phyloP scores from a whole-genome alignment of 208 protist species.

The Polymyxa betae region DNA sequence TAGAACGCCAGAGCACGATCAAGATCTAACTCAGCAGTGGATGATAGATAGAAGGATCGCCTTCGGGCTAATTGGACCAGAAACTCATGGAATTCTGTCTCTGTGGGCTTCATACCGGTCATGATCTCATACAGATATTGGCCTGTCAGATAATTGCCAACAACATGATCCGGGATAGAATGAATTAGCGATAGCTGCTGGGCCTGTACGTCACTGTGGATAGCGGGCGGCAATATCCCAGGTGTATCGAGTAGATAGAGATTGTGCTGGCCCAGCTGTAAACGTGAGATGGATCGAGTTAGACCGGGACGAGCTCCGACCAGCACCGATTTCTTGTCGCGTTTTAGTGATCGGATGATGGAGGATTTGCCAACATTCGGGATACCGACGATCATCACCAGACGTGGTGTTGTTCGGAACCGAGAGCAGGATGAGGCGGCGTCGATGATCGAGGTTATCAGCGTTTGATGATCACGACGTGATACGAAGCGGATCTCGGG shows the following conservation, averaged over 20 bases:
- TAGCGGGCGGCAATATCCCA: not conserved
- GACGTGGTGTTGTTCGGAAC: not conserved
- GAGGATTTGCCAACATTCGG: not conserved
- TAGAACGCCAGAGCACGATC: too few species aligned
- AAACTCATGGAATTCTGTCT: too few species aligned
- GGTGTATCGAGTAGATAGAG: not conserved
- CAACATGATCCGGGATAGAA: not conserved
- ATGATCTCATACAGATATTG: too few species aligned
- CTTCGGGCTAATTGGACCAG: too few species aligned
- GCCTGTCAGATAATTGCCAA: not conserved
- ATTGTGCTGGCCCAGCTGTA: not conserved
- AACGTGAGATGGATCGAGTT: not conserved
- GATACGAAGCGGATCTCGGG: not conserved
- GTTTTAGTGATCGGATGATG: not conserved
- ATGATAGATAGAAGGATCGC: too few species aligned
- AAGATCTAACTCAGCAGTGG: too few species aligned
- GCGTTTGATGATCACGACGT: not conserved
- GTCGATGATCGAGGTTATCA: not conserved
- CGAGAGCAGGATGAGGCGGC: not conserved
- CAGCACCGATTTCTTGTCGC: not conserved
- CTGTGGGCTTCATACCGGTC: too few species aligned
- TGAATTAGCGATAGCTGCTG: not conserved
- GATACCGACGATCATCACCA: not conserved
- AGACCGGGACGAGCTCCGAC: not conserved
- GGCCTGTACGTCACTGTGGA: not conserved